A percentile compares a stretch with the other conserved stretches of the same genome.
Conservation (phyloP, 2,329 filamentous ascomycete species). For the Botrytis cinerea region DNA sequence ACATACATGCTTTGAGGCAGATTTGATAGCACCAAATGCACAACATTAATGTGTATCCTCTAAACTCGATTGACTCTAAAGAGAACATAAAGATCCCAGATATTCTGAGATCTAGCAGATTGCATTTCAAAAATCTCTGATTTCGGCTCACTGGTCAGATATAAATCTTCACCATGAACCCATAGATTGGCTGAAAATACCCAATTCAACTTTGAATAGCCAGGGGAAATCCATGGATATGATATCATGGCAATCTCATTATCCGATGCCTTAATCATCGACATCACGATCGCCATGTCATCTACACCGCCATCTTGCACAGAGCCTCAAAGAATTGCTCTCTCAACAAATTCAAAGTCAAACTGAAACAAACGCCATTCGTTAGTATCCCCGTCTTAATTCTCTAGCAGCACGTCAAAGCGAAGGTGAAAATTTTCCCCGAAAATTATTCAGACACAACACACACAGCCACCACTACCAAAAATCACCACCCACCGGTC, state of each 20-base stretch:
- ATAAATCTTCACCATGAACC: background rate
- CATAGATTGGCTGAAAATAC: background rate
- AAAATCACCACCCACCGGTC: background rate
- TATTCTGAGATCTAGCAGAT: background rate
- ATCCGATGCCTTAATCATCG: background rate
- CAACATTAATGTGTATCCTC: background rate
- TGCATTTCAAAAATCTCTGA: background rate
- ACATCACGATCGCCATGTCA: constrained; percentile 2
- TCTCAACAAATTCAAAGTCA: background rate
- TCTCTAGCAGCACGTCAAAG: constrained; percentile 8
- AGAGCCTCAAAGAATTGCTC: background rate
- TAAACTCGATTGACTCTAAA: background rate
- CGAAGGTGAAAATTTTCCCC: background rate
- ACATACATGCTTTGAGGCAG: background rate
- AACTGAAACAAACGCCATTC: background rate
- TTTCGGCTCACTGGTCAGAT: background rate
- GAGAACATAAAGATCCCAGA: background rate
- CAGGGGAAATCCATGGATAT: background rate
- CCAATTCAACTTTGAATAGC: background rate
- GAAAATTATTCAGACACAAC: background rate
- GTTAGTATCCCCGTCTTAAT: background rate
- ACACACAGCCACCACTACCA: background rate
- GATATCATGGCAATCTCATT: background rate
- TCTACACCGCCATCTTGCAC: constrained; percentile 18
- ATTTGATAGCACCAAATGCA: background rate